phyloP scores from a whole-genome alignment of 1,284 basidiomycete genomes.

The Trametes hirsuta region DNA sequence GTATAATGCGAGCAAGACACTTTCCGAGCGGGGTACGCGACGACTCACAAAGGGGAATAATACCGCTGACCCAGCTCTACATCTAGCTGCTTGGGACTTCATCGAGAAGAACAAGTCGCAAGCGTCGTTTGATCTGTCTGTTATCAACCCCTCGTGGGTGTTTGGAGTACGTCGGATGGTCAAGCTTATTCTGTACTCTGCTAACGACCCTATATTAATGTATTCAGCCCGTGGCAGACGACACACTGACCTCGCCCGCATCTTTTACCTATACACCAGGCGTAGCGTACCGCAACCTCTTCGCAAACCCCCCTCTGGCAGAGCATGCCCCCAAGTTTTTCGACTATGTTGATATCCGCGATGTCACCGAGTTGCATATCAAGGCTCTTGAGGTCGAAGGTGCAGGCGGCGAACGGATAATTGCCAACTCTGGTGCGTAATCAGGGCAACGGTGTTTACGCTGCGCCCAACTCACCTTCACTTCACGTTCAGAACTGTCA shows the following conservation, averaged over 20 bases:
- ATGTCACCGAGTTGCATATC: constrained; percentile 57
- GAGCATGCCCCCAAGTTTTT: neutral
- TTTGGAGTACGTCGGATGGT: constrained; percentile 1
- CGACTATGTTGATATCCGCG: constrained; percentile 60
- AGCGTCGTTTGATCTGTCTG: constrained; percentile 24
- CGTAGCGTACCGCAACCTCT: constrained; percentile 15
- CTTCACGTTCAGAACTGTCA: neutral
- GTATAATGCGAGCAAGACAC: constrained; percentile 65
- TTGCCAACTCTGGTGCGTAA: constrained; percentile 37
- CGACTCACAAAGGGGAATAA: neutral
- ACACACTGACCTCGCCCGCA: neutral
- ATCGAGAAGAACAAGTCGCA: constrained; percentile 22
- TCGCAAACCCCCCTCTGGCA: neutral
- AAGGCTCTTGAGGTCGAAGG: constrained; percentile 47
- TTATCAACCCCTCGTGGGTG: constrained; percentile 22
- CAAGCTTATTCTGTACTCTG: neutral
- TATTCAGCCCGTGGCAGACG: neutral
- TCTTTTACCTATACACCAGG: neutral
- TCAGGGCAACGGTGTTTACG: neutral
- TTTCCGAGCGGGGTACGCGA: constrained; percentile 54
- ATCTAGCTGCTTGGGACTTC: constrained; percentile 28
- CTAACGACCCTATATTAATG: neutral
- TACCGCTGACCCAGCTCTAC: neutral
- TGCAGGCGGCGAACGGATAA: constrained; percentile 56
- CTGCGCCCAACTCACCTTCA: neutral